Percentiles rank a stretch among this genome's conserved stretches.
These are phyloP conservation scores for Malus orientalis DNA, from an alignment of 306 rosid genomes.

Conservation along the genomic window DNA sequence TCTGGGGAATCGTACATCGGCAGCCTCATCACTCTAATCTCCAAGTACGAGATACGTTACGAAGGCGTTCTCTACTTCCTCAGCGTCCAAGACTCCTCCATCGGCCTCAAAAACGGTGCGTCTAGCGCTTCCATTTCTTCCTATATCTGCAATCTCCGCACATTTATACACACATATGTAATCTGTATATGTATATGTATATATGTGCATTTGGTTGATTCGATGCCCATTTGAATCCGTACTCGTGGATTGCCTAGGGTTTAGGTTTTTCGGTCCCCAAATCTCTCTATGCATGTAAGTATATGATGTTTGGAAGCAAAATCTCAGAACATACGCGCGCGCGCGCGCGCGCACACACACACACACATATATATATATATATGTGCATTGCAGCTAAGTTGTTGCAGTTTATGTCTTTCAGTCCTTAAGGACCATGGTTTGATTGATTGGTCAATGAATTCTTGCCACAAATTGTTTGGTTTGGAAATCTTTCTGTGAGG, in stretches of 20 bases:
- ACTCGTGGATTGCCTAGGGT: background rate
- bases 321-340: background rate
- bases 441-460: background rate
- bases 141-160: background rate
- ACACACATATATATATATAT: no score
- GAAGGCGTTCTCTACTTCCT: constrained; percentile 56
- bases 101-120: constrained; percentile 56
- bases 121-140: background rate
- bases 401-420: background rate
- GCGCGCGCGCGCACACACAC: no score
- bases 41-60: constrained; percentile 69
- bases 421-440: background rate
- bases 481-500: background rate
- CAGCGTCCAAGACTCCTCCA: constrained; percentile 42
- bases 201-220: background rate
- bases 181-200: background rate
- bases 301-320: background rate
- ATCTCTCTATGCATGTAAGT: no score
- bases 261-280: no score
- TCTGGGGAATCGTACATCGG: constrained; percentile 47
- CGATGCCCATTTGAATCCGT: background rate
- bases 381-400: background rate
- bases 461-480: background rate
- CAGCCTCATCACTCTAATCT: constrained; percentile 50
- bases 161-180: no score